A percentile compares a stretch with the other conserved stretches of the same genome.
Conservation (phyloP, 345 rosid genomes). For the Geranium brycei region DNA sequence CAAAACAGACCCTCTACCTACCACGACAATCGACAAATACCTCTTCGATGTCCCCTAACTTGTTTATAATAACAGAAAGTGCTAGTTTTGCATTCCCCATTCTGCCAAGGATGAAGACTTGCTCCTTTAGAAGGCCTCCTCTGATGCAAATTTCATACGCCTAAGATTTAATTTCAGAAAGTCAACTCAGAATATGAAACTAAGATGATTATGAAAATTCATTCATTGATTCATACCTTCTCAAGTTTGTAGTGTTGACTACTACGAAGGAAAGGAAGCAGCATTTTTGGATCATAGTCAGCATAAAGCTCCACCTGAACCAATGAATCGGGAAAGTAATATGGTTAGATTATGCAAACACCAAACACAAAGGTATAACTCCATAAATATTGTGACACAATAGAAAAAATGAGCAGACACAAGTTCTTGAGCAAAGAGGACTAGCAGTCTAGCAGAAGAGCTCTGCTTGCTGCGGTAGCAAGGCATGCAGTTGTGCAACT, state of each 20-base stretch:
- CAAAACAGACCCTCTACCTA: conserved; percentile 4
- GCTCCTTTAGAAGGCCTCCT: conserved; percentile 75
- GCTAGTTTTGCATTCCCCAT: conserved; percentile 95
- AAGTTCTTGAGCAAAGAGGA: too few relatives aligned
- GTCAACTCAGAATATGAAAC: conserved; percentile 11
- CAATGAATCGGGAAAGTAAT: conserved; percentile 10
- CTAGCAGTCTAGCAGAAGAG: too few relatives aligned
- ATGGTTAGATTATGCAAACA: conserved; percentile 8
- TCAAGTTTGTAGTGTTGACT: conserved; percentile 94
- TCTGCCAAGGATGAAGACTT: conserved; percentile 93
- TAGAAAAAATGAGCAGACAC: too few relatives aligned
- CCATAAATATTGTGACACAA: too few relatives aligned
- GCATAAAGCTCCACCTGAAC: conserved; percentile 87
- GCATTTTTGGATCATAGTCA: conserved; percentile 79
- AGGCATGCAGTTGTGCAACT: too few relatives aligned
- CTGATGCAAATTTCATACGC: conserved; percentile 76
- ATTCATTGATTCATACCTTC: conserved; percentile 46
- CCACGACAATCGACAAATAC: conserved; percentile 20
- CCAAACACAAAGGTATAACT: background rate
- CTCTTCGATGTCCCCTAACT: conserved; percentile 95
- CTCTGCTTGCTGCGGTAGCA: too few relatives aligned
- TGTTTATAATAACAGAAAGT: conserved; percentile 74
- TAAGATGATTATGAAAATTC: conserved; percentile 9
- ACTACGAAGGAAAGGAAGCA: conserved; percentile 91
- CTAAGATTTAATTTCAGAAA: conserved; percentile 31